Evolutionary conservation across 1,139 yeast species (phyloP).

Genomic region (Yamadazyma jaroonii): DNA sequence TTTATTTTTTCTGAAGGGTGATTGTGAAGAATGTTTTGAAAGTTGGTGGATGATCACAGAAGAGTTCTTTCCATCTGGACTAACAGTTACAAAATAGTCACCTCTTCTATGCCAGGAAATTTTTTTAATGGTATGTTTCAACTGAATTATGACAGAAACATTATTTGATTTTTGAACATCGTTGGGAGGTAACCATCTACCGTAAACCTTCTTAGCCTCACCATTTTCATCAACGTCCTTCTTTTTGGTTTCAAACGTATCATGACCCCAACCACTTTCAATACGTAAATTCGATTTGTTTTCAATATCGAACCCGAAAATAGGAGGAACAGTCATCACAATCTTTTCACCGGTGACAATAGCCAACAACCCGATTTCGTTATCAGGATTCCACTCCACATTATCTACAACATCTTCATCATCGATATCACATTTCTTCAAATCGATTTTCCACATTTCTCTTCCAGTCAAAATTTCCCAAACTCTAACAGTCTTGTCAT

Average conservation of each 20-base stretch:
- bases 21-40: constrained; percentile 93
- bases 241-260: constrained; percentile 59
- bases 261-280: constrained; percentile 93
- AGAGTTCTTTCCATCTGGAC: constrained; percentile 85
- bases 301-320: constrained; percentile 85
- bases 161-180: constrained; percentile 61
- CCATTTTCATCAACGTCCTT: constrained; percentile 31
- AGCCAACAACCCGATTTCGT: constrained; percentile 71
- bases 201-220: constrained; percentile 54
- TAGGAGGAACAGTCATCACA: constrained; percentile 81
- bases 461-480: constrained; percentile 98
- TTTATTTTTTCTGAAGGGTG: constrained; percentile 90
- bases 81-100: constrained; percentile 90
- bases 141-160: constrained; percentile 66
- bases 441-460: constrained; percentile 69
- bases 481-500: constrained; percentile 91
- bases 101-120: constrained; percentile 97
- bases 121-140: constrained; percentile 72
- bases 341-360: constrained; percentile 81
- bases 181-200: constrained; percentile 86
- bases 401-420: constrained; percentile 66
- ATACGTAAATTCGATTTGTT: constrained; percentile 74
- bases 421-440: constrained; percentile 36
- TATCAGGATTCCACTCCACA: constrained; percentile 90
- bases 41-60: constrained; percentile 93